These are phyloP conservation scores for Colletotrichum liriopes DNA, from an alignment of 2,329 filamentous ascomycete species.

Conservation along the genomic window DNA sequence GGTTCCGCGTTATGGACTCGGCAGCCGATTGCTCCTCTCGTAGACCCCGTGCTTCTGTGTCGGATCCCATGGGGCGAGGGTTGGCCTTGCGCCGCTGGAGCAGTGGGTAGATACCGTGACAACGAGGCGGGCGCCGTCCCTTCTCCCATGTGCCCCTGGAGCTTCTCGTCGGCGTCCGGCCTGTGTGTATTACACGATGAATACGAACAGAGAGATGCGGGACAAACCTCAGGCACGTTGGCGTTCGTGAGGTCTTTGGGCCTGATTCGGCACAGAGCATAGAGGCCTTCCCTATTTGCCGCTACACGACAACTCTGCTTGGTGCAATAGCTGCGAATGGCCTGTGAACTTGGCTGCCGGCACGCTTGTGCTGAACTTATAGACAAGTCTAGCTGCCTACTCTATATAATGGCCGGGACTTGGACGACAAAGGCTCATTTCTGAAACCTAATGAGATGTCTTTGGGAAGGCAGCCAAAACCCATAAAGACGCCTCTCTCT, in stretches of 20 bases:
- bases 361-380: background rate
- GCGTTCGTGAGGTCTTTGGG: background rate
- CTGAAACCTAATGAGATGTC: too few relatives aligned
- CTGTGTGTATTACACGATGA: background rate
- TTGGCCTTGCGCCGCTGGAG: too few relatives aligned
- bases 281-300: background rate
- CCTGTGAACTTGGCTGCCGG: background rate
- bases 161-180: background rate
- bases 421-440: too few relatives aligned
- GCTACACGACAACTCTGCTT: background rate
- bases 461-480: too few relatives aligned
- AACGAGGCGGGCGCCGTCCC: background rate
- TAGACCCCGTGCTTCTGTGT: too few relatives aligned
- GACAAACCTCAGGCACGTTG: background rate
- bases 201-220: background rate
- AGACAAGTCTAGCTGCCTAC: background rate
- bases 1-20: too few relatives aligned
- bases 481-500: too few relatives aligned
- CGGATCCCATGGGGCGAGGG: too few relatives aligned
- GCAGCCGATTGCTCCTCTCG: too few relatives aligned
- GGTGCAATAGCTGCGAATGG: background rate
- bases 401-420: background rate
- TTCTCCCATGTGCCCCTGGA: too few relatives aligned
- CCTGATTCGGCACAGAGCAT: background rate
- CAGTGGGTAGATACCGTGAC: too few relatives aligned